Base-by-base conservation (phyloP, 164 flowering plant species). In the Macadamia integrifolia region DNA sequence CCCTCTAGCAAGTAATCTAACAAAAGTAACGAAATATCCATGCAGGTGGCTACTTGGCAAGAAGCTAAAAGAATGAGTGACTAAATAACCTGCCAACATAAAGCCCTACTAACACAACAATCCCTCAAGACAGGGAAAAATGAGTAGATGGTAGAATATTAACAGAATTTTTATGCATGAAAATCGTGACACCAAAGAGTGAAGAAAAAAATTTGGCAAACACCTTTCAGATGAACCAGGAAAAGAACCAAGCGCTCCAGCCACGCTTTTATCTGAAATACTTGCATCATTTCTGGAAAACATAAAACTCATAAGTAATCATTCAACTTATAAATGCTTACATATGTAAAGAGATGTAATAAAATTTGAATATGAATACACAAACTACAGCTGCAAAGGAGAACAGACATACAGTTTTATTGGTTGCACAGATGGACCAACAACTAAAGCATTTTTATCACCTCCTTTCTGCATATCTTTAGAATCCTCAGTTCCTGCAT, bases 191-290 rank as follows among this genome's bases (percentile, higher is more conserved):
- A 7, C 15, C 23, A 18, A 31, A 30, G 53, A 40, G 35, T 30
- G 56, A 18, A 58, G 29, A 29, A 55, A 18, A 57, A 5, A 50
- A 61, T 67, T 67, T 60, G 15, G 43, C 15, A 50, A 43, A 61
- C 52, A 93, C 98, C 97, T 92, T 63, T 88, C 95, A 68, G 92
- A 86, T 71, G 91, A 72, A 28, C 80, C 81, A 59, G 86, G 67
- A 72, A 82, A 55, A 73, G 94, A 75, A 56, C 84, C 69, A 58
- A 91, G n/a, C 9, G 46, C 46, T 17, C 73, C 69, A 1, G 87
- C 74, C 65, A 80, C 76, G 77, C 85, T 80, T 79, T 70, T 92
- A 49, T 80, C 76, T 14, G 85, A 65, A 62, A 44, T 66, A 58
- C 88, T 83, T 75, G 66, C 75, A 66, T 86, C 90, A 75, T 77